Percentiles rank a stretch among this genome's conserved stretches.
Conservation (phyloP, 139 green algal genomes). For the Pleodorina starrii region DNA sequence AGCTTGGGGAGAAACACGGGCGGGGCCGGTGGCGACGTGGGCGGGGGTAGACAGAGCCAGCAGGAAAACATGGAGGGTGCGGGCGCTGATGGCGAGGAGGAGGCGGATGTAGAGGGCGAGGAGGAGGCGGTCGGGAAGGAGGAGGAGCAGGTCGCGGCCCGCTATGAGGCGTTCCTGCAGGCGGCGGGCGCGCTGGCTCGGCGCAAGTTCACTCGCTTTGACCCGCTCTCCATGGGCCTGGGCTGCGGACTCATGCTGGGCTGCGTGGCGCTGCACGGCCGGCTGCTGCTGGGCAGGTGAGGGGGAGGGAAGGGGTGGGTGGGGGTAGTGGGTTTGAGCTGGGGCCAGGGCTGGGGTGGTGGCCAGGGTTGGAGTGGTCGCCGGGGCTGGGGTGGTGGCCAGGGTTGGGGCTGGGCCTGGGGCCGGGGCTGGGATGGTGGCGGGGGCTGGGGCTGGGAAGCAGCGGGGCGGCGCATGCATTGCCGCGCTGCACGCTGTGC, state of each 20-base stretch:
- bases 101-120: no score
- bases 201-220: constrained; percentile 84
- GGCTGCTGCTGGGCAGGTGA: constrained; percentile 4
- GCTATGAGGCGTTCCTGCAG: constrained; percentile 62
- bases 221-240: constrained; percentile 70
- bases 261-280: constrained; percentile 59
- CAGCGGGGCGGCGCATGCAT: no score
- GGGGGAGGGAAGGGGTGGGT: background rate
- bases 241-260: constrained; percentile 69
- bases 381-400: no score
- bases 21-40: background rate
- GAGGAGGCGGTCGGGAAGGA: background rate
- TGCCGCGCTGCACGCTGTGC: no score
- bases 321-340: no score
- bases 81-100: no score
- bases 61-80: no score
- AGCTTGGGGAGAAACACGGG: background rate
- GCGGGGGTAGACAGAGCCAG: background rate
- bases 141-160: constrained; percentile 15
- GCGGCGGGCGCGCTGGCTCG: constrained; percentile 71
- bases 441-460: no score
- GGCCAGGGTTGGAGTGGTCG: no score
- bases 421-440: no score
- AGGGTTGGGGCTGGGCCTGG: no score
- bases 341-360: no score